phyloP scores from a whole-genome alignment of 495 filamentous ascomycete species.

The Opeltia flavorubescens region DNA sequence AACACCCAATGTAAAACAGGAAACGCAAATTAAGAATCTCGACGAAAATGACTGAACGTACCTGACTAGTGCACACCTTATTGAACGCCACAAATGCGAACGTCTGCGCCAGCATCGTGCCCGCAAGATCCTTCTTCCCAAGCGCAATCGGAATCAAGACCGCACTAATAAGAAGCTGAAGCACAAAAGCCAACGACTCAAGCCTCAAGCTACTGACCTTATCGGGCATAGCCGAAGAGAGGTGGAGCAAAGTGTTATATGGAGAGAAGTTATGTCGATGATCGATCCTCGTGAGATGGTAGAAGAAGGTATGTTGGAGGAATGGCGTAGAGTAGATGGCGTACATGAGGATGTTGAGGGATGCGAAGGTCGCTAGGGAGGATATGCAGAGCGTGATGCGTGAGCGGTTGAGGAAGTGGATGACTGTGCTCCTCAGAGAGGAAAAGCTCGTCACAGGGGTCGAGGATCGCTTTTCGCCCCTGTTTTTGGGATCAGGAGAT shows the following conservation, averaged over 20 bases:
- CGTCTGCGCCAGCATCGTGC: slow-evolving; percentile 94
- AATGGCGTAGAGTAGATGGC: slow-evolving; percentile 56
- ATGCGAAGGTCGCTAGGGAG: slow-evolving; percentile 55
- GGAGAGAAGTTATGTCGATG: slow-evolving; percentile 97
- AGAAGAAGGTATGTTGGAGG: slow-evolving; percentile 75
- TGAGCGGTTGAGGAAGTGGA: slow-evolving; percentile 38
- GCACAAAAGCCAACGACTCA: slow-evolving; percentile 75
- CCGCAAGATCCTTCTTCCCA: slow-evolving; percentile 70
- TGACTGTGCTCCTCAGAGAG: not conserved
- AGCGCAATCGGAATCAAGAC: slow-evolving; percentile 61
- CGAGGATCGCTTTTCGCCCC: not conserved
- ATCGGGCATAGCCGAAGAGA: slow-evolving; percentile 42
- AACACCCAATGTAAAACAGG: not conserved
- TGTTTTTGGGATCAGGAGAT: not conserved
- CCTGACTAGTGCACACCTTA: slow-evolving; percentile 96
- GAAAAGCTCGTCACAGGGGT: not conserved
- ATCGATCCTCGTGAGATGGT: slow-evolving; percentile 86
- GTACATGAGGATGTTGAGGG: slow-evolving; percentile 68
- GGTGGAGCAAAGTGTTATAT: slow-evolving; percentile 84
- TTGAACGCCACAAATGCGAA: slow-evolving; percentile 96
- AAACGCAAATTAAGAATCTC: no score
- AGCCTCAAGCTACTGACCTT: slow-evolving; percentile 30
- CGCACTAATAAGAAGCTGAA: slow-evolving; percentile 67
- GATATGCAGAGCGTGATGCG: slow-evolving; percentile 47
- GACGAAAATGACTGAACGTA: slow-evolving; percentile 23